A percentile compares a stretch with the other conserved stretches of the same genome.
phyloP scores from a whole-genome alignment of 2,329 filamentous ascomycete genomes.

The Sporothrix globosa region DNA sequence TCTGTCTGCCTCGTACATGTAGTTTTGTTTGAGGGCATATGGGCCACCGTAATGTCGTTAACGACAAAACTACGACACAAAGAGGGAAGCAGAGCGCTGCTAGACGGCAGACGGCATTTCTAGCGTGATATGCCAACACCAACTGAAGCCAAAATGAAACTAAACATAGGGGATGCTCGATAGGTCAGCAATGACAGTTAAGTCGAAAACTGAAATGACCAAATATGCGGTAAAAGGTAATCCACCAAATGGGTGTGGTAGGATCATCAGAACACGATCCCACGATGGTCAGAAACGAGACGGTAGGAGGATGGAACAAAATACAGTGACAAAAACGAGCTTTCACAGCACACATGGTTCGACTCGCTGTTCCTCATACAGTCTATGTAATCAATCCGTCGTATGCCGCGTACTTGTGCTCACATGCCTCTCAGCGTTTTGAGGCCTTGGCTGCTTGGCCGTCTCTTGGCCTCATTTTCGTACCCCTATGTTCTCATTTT shows the following conservation, averaged over 20 bases:
- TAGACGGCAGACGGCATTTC: conserved; percentile 8
- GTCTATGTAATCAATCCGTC: too few species aligned
- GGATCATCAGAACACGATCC: not conserved
- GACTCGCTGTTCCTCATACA: too few species aligned
- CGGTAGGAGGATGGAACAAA: conserved; percentile 1
- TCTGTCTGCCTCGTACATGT: not conserved
- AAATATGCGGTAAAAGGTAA: conserved; percentile 3
- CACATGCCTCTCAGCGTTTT: not conserved
- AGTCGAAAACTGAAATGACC: not conserved
- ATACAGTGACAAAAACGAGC: not conserved
- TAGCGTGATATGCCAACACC: not conserved
- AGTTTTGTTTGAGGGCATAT: not conserved
- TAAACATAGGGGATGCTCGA: not conserved
- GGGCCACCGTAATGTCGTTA: not conserved
- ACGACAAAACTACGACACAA: not conserved
- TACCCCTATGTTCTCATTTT: not conserved
- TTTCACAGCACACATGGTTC: too few species aligned
- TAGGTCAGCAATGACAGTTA: not conserved
- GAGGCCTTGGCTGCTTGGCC: conserved; percentile 8
- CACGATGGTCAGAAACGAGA: not conserved
- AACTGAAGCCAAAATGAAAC: not conserved
- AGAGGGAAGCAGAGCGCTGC: not conserved
- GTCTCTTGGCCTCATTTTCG: conserved; percentile 15
- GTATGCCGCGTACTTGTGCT: not conserved
- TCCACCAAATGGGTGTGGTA: not conserved